Base-by-base conservation (phyloP, 1,284 basidiomycete species). In the Megacollybia platyphylla region DNA sequence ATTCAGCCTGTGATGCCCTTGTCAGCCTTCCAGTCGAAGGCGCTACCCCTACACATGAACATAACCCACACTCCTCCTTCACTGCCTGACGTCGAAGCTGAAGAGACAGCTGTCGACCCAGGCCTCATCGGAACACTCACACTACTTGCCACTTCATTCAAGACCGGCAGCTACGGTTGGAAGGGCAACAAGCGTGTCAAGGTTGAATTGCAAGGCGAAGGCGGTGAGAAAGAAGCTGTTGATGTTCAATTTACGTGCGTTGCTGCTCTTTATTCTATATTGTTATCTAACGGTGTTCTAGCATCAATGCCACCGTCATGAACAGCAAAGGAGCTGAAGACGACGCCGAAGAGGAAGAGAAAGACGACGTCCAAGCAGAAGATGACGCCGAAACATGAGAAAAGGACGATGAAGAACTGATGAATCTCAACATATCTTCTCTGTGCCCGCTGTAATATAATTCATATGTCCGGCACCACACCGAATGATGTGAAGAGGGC, bases 91-190 rank as follows among this genome's bases (percentile, higher is more conserved):
- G 45, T 44, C 13, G 50, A 54, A 35, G 62, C 64, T 31, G 61
- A 61, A 39, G 51, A 59, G 7, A 52, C 61, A 15, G 4, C 20
- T 5, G 58, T 56, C 7, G 84, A 86, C 57, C 65, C 73, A 32
- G 81, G 79, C 8, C 68, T 71, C 54, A 64, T 87, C 48, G 73
- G 73, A n/a, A 67, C 62, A 36, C 56, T 76, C 17, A 68, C 71
- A 0, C 64, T 86, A 10, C 49, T 69, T 2, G 73, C 84, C 1
- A 69, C 59, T 44, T 64, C 69, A 35, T 86, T 87, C 58, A 54
- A 63, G 13, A 85, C 83, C 15, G 82, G 83, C 11, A 83, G 79
- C 54, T 85, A 81, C 56, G 84, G 85, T 4, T 87, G 84, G 84
- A 87, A 86, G 55, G 84, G 79, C 4, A 73, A 59, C 56, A 81